These are phyloP conservation scores for Letharia lupina DNA, from an alignment of 495 filamentous ascomycete genomes.

Conservation along the genomic window DNA sequence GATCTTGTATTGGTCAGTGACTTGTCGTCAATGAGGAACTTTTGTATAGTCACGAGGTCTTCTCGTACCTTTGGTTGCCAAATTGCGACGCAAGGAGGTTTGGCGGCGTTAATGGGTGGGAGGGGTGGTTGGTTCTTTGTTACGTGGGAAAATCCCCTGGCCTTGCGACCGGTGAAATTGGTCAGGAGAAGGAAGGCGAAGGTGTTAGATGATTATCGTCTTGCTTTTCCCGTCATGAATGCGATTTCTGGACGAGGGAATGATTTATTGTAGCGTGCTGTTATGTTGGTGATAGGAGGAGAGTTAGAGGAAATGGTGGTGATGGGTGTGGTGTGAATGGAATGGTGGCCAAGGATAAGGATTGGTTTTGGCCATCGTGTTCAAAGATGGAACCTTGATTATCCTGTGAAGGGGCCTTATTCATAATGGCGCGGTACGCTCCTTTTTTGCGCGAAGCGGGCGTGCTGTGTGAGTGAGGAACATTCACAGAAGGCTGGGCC, in stretches of 20 bases:
- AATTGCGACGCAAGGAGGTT: constrained; percentile 6
- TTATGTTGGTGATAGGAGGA: constrained; percentile 10
- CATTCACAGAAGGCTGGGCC: neutral
- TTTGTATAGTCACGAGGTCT: neutral
- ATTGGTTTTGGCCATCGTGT: constrained; percentile 12
- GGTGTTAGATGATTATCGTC: neutral
- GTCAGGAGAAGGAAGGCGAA: neutral
- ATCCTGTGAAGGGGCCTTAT: constrained; percentile 15
- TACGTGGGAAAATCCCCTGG: neutral
- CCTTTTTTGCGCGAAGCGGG: constrained; percentile 3
- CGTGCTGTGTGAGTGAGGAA: neutral
- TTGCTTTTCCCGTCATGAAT: neutral
- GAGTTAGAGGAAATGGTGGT: constrained; percentile 13
- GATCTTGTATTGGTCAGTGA: constrained; percentile 8
- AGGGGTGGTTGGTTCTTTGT: constrained; percentile 4
- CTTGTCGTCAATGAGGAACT: neutral
- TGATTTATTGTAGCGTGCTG: constrained; percentile 5
- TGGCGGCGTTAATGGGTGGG: neutral
- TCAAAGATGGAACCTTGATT: constrained; percentile 12
- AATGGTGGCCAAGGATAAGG: neutral
- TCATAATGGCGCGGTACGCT: constrained; percentile 6
- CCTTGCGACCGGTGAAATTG: constrained; percentile 11
- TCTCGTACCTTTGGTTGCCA: neutral
- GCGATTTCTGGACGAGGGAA: neutral
- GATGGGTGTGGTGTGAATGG: constrained; percentile 13